Conservation (phyloP, 2,329 filamentous ascomycete genomes). For the Atkinsonella hypoxylon region DNA sequence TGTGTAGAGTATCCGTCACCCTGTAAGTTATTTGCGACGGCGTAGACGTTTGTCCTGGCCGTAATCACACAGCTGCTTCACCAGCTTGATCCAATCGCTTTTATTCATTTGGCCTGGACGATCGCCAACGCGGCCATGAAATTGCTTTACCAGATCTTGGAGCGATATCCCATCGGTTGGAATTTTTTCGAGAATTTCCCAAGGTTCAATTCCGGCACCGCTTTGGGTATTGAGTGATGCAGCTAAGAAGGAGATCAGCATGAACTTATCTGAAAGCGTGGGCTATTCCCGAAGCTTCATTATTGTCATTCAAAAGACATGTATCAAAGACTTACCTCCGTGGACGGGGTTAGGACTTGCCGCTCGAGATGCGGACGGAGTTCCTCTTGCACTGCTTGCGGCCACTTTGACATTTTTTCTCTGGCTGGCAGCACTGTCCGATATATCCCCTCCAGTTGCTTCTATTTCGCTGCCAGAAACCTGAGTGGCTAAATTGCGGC, state of each 20-base stretch:
- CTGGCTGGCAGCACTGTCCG: slow-evolving; percentile 34
- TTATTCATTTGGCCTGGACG: slow-evolving; percentile 38
- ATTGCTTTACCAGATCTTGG: slow-evolving; percentile 39
- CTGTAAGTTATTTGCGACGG: slow-evolving; percentile 22
- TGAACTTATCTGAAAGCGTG: not conserved
- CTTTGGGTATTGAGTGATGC: slow-evolving; percentile 24
- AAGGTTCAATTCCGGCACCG: slow-evolving; percentile 29
- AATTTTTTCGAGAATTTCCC: slow-evolving; percentile 43
- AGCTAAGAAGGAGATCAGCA: slow-evolving; percentile 10
- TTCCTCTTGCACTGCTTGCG: slow-evolving; percentile 32
- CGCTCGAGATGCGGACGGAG: slow-evolving; percentile 47
- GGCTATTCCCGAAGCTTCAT: not conserved
- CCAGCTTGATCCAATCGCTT: slow-evolving; percentile 45
- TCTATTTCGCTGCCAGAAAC: slow-evolving; percentile 63
- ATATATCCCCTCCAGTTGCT: slow-evolving; percentile 56
- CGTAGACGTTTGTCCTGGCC: slow-evolving; percentile 41
- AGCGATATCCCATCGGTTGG: slow-evolving; percentile 44
- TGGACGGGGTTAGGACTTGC: slow-evolving; percentile 43
- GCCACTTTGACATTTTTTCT: slow-evolving; percentile 48
- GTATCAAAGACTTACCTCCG: slow-evolving; percentile 21
- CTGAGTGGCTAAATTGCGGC: slow-evolving; percentile 31
- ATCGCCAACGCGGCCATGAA: slow-evolving; percentile 40
- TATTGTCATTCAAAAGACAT: not conserved
- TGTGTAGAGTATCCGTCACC: not conserved
- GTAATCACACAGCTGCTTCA: slow-evolving; percentile 43